A percentile compares a stretch with the other conserved stretches of the same genome.
Evolutionary conservation across 495 filamentous ascomycete genomes (phyloP).

Genomic region (Chaetomium tenue): DNA sequence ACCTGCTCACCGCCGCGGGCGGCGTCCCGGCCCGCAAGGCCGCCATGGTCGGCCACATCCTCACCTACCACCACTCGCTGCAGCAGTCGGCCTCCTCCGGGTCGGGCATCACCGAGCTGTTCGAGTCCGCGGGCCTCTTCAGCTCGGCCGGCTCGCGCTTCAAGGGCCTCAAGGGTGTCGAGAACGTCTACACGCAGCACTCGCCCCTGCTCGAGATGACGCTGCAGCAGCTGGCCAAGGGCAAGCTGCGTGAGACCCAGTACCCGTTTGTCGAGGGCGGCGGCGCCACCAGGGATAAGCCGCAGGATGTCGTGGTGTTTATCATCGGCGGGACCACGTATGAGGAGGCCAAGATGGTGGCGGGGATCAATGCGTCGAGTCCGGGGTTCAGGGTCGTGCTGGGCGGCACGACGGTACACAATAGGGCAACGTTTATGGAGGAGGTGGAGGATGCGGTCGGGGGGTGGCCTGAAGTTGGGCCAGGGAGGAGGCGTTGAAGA

Average conservation of each 20-base stretch:
- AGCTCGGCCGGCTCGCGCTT: conserved; percentile 84
- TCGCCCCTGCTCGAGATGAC: conserved; percentile 84
- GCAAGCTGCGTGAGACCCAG: conserved; percentile 73
- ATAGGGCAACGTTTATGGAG: conserved; percentile 81
- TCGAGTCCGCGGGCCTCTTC: conserved; percentile 89
- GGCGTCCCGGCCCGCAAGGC: conserved; percentile 69
- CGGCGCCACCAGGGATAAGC: conserved; percentile 82
- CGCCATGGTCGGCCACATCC: conserved; percentile 70
- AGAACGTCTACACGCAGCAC: conserved; percentile 98
- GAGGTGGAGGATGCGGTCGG: conserved; percentile 77
- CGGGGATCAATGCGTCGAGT: conserved; percentile 84
- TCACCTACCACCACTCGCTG: conserved; percentile 79
- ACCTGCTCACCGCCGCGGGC: conserved; percentile 75
- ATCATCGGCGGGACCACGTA: conserved; percentile 91
- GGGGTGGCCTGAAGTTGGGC: conserved; percentile 78
- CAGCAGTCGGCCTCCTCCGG: conserved; percentile 64
- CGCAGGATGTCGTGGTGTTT: conserved; percentile 93
- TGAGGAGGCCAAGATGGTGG: conserved; percentile 93
- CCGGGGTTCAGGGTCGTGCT: conserved; percentile 87
- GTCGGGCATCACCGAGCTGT: conserved; percentile 77
- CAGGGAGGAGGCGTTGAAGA: conserved; percentile 40
- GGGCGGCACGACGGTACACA: conserved; percentile 80
- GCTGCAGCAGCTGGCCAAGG: conserved; percentile 88
- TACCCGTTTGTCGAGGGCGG: conserved; percentile 92
- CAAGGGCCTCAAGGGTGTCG: conserved; percentile 93